A percentile compares a stretch with the other conserved stretches of the same genome.
These are phyloP conservation scores for Penicillium thymicola DNA, from an alignment of 2,329 filamentous ascomycete genomes.

Conservation along the genomic window DNA sequence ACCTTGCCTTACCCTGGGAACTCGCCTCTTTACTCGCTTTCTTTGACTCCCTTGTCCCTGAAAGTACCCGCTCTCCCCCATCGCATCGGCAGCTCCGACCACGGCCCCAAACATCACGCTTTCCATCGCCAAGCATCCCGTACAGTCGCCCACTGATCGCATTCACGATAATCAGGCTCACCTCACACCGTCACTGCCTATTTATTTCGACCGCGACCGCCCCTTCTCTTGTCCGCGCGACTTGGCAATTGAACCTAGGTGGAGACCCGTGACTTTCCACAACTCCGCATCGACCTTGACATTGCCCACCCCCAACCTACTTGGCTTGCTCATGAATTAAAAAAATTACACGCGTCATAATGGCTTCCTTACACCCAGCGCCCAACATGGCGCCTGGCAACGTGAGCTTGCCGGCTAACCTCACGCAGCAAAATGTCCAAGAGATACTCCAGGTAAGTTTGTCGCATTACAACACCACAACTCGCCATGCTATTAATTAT, in stretches of 20 bases:
- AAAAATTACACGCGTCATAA: constrained; percentile 45
- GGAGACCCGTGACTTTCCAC: constrained; percentile 20
- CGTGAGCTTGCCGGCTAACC: constrained; percentile 60
- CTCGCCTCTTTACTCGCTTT: constrained; percentile 20
- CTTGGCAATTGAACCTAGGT: constrained; percentile 17
- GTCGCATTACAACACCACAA: constrained; percentile 1
- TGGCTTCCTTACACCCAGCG: constrained; percentile 77
- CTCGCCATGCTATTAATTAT: not conserved
- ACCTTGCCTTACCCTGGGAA: constrained; percentile 22
- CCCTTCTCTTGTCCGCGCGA: constrained; percentile 26
- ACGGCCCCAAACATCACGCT: constrained; percentile 32
- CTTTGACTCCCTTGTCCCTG: constrained; percentile 16
- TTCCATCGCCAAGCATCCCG: constrained; percentile 35
- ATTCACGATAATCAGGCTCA: constrained; percentile 24
- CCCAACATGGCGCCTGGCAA: constrained; percentile 66
- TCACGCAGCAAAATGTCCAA: constrained; percentile 75
- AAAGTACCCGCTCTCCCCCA: constrained; percentile 22
- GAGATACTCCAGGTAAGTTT: constrained; percentile 58
- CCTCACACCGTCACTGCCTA: constrained; percentile 20
- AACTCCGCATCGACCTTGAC: constrained; percentile 21
- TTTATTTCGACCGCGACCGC: constrained; percentile 3
- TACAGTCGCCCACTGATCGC: constrained; percentile 25
- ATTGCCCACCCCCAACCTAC: constrained; percentile 17
- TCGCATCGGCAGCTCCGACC: constrained; percentile 27
- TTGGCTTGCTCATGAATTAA: constrained; percentile 32